Conservation (phyloP, 768 basidiomycete species). For the Mycena maculata region DNA sequence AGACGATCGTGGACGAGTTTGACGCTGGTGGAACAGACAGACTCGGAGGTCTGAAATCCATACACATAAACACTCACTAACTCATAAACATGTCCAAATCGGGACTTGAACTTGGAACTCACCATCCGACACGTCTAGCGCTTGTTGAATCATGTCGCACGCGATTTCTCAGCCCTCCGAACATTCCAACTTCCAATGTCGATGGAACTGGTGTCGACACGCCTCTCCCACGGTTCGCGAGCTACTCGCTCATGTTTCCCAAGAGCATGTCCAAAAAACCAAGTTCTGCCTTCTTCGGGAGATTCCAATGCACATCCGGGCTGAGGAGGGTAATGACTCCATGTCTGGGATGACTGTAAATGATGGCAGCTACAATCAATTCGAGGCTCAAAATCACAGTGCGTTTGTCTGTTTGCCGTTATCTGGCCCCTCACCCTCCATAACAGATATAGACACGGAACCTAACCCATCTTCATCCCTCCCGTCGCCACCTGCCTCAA, state of each 20-base stretch:
- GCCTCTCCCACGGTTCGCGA: slow-evolving; percentile 52
- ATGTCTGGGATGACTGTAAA: slow-evolving; percentile 39
- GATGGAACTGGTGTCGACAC: slow-evolving; percentile 63
- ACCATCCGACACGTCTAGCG: too few species aligned
- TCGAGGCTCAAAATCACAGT: background rate
- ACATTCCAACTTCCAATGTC: slow-evolving; percentile 18
- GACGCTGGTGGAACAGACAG: background rate
- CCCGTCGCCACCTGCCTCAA: slow-evolving; percentile 50
- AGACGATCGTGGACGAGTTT: too few species aligned
- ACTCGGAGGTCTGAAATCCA: too few species aligned
- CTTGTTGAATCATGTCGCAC: background rate
- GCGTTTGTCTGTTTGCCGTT: background rate
- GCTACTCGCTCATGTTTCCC: slow-evolving; percentile 58
- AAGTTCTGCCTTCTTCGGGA: slow-evolving; percentile 59
- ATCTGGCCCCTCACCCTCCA: background rate
- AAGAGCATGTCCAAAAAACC: slow-evolving; percentile 58
- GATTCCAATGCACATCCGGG: slow-evolving; percentile 54
- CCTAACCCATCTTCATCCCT: slow-evolving; percentile 40
- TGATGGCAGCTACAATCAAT: slow-evolving; percentile 16
- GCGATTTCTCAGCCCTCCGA: slow-evolving; percentile 15
- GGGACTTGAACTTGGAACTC: too few species aligned
- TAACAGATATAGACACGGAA: background rate
- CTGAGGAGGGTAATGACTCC: slow-evolving; percentile 57
- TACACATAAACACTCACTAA: too few species aligned
- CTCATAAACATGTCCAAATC: too few species aligned